Evolutionary conservation across 257 asterid species (phyloP), one percentile per base, ranked within the genome.

Genomic region (Lycium ferocissimum): DNA sequence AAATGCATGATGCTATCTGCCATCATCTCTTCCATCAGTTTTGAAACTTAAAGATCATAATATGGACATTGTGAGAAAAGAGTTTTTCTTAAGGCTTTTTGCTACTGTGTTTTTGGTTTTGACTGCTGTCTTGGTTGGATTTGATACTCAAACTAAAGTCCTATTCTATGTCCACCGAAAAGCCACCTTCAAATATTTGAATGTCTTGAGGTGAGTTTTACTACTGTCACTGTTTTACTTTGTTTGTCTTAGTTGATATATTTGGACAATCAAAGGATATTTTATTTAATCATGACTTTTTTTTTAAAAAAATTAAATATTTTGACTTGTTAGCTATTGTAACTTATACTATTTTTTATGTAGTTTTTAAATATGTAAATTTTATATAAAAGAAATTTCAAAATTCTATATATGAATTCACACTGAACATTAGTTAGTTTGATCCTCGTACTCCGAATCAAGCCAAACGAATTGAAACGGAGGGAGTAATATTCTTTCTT

Each of bases 91-190:
- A 63, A 87, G 98, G 87, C 78, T 94, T 67, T 6, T 71, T 4
- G 88, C 90, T 0, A 61, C 86, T 0, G 9, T 90, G 9, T 15
- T 91, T 9, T 84, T 90, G 71, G 80, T 86, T 3, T 82, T 93
- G 49, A 80, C 93, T 3, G 91, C 88, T 17, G 89, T 86, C 83
- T 90, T 95, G 45, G 87, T 93, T 40, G 94, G 91, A 53, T 86
- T 89, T 17, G 93, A 91, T 84, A 13, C 88, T 15, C 92, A 95
- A 86, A 93, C 95, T 1, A 94, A 94, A 86, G 5, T 88, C 35
- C 26, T 95, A 54, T 91, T 90, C 86, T 76, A 57, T 72, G 0
- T 86, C 8, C 33, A 81, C 15, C 90, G 75, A 63, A 94, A 86
- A 40, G 98, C 98, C 53, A 86, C 90, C 15, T 92, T 70, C 91